Evolutionary conservation across 768 basidiomycete species (phyloP), one percentile per base, ranked within the genome.

Genomic region (Heimioporus sp.): DNA sequence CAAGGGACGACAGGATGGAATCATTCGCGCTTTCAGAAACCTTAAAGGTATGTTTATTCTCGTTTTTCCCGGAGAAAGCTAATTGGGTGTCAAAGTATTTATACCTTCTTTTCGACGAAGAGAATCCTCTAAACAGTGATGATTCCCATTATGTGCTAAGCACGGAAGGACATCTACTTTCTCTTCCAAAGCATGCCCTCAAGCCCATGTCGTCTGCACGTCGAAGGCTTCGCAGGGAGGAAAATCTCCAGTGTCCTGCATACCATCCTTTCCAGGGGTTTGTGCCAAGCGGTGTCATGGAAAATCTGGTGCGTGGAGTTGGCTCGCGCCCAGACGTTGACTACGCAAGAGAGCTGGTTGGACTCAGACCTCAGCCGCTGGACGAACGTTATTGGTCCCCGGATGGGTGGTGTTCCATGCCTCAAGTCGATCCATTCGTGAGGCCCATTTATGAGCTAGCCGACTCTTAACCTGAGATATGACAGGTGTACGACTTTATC

Each of bases 21-120:
- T 92, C 90, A 5, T 99, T 98, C 67, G 83, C 83, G n/a, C 76
- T 98, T 31, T 93, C 91, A 4, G 95, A 96, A 72, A 93, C 93
- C 1, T 72, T 97, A 43, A 96, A 95, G 79, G 92, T 87, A 53
- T 31, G 69, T 51, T n/a, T 5, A 6, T 38, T 15, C 9, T 37
- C 15, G 24, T 21, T 43, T 35, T 11, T 43, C 28, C 28, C 6
- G 31, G 5, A 9, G 35, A 50, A 12, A 49, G 24, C 48, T 52
- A 36, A 64, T 43, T 34, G 38, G 17, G 17, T 21, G 12, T 36
- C 34, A 1, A 46, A 98, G 90, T 99, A 98, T 75, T 80, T 98
- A 16, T 98, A 85, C 69, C 78, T 98, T 37, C 75, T 97, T 35
- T 98, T 98, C 61, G 92, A 93, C 57, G 91, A 94, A 70, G 81